Evolutionary conservation across 2,329 filamentous ascomycete species (phyloP).

Genomic region (Beauveria sp.): DNA sequence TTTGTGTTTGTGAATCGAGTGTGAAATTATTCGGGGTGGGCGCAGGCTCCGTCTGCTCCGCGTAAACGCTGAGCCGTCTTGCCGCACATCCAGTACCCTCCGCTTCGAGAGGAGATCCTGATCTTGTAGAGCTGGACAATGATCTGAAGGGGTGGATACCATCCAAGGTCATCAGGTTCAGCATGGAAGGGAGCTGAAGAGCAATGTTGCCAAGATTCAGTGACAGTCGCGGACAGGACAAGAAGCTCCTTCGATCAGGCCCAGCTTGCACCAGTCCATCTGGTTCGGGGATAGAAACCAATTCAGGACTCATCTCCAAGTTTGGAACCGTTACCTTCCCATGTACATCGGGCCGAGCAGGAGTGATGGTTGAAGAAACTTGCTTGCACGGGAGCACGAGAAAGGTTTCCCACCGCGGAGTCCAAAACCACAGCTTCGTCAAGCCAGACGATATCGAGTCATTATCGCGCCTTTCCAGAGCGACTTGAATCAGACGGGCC

Average conservation of each 20-base stretch:
- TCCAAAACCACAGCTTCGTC: constrained; percentile 26
- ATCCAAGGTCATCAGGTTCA: constrained; percentile 14
- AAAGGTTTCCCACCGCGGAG: constrained; percentile 27
- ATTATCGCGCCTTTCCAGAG: constrained; percentile 19
- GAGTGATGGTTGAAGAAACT: background rate
- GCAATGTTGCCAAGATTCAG: constrained; percentile 23
- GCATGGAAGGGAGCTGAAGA: constrained; percentile 19
- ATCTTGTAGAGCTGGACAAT: background rate
- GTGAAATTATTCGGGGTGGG: too few species aligned
- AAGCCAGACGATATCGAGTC: constrained; percentile 23
- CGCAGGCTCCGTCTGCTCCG: background rate
- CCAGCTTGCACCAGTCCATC: background rate
- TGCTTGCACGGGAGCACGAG: constrained; percentile 29
- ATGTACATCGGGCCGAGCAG: background rate
- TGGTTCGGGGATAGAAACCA: background rate
- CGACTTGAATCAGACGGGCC: constrained; percentile 27
- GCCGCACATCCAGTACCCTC: background rate
- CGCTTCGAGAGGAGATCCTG: background rate
- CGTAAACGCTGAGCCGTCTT: background rate
- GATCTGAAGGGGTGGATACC: background rate
- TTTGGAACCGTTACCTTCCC: too few species aligned
- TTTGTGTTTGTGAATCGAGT: background rate
- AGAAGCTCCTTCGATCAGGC: background rate
- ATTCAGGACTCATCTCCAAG: background rate
- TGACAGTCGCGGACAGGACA: constrained; percentile 23